phyloP scores from a whole-genome alignment of 768 basidiomycete genomes.

The Calvatia gigantea region DNA sequence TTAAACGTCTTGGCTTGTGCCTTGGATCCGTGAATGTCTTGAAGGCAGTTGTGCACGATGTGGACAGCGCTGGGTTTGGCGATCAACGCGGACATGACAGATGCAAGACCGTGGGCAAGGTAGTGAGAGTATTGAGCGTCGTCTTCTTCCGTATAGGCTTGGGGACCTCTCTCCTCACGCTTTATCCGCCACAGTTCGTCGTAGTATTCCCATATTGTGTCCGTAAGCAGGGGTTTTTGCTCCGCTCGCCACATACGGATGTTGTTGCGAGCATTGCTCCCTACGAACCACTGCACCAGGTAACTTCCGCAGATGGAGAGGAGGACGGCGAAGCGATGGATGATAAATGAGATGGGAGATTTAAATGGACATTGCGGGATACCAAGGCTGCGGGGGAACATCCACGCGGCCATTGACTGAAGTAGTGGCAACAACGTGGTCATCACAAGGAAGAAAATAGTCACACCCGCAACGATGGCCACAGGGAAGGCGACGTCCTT shows the following conservation, averaged over 20 bases:
- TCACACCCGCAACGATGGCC: slow-evolving; percentile 18
- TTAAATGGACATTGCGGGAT: slow-evolving; percentile 24
- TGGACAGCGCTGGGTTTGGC: slow-evolving; percentile 6
- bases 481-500: slow-evolving; percentile 17
- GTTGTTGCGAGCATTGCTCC: background rate
- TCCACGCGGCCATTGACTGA: slow-evolving; percentile 14
- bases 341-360: slow-evolving; percentile 25
- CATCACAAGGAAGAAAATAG: slow-evolving; percentile 17
- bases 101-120: background rate
- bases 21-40: slow-evolving; percentile 3
- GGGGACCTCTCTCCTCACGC: background rate
- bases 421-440: slow-evolving; percentile 24
- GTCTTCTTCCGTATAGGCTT: background rate
- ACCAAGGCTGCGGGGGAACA: background rate
- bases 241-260: background rate
- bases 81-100: slow-evolving; percentile 4
- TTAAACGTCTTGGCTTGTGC: slow-evolving; percentile 4
- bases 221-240: background rate
- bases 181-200: slow-evolving; percentile 5
- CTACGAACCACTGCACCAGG: background rate
- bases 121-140: slow-evolving; percentile 1
- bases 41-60: slow-evolving; percentile 6
- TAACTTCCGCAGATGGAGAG: background rate
- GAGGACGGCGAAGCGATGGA: slow-evolving; percentile 13
- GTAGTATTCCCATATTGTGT: slow-evolving; percentile 4